A percentile compares a stretch with the other conserved stretches of the same genome.
Conservation (phyloP, 352 stramenopile species). For the Pythium aristosporum region DNA sequence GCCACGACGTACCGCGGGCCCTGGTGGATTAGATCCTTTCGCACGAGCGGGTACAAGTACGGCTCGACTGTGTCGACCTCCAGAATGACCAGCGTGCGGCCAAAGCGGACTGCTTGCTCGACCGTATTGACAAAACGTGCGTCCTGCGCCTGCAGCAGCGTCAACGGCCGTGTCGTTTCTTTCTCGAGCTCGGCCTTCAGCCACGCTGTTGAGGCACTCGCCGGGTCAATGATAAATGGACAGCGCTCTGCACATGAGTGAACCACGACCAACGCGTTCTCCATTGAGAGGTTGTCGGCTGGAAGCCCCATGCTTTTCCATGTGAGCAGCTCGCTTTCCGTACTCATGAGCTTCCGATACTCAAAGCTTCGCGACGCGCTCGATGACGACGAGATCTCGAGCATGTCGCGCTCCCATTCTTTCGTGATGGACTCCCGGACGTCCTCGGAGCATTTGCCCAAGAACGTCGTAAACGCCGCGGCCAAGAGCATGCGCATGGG, state of each 20-base stretch:
- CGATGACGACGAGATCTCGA: constrained; percentile 32
- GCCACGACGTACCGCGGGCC: constrained; percentile 90
- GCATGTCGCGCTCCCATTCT: constrained; percentile 77
- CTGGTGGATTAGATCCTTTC: constrained; percentile 89
- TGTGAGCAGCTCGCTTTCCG: constrained; percentile 91
- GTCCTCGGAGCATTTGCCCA: constrained; percentile 91
- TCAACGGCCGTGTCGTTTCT: constrained; percentile 82
- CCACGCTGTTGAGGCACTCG: constrained; percentile 86
- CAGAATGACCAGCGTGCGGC: constrained; percentile 93
- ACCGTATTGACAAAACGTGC: constrained; percentile 89
- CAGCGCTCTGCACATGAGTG: constrained; percentile 75
- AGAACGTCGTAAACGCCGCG: constrained; percentile 92
- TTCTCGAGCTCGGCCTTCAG: constrained; percentile 88
- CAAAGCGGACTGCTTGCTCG: constrained; percentile 94
- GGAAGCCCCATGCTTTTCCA: constrained; percentile 94
- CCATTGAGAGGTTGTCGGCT: constrained; percentile 91
- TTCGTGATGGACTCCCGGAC: constrained; percentile 71
- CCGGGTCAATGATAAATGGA: constrained; percentile 95
- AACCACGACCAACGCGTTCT: constrained; percentile 92
- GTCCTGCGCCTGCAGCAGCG: constrained; percentile 87
- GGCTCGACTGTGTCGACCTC: constrained; percentile 92
- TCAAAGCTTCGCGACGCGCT: constrained; percentile 50
- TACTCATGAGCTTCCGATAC: constrained; percentile 87
- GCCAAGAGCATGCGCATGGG: constrained; percentile 90
- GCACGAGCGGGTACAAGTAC: constrained; percentile 91